These are phyloP conservation scores for Lachnum nothofagi DNA, from an alignment of 2,329 filamentous ascomycete species.

Conservation along the genomic window DNA sequence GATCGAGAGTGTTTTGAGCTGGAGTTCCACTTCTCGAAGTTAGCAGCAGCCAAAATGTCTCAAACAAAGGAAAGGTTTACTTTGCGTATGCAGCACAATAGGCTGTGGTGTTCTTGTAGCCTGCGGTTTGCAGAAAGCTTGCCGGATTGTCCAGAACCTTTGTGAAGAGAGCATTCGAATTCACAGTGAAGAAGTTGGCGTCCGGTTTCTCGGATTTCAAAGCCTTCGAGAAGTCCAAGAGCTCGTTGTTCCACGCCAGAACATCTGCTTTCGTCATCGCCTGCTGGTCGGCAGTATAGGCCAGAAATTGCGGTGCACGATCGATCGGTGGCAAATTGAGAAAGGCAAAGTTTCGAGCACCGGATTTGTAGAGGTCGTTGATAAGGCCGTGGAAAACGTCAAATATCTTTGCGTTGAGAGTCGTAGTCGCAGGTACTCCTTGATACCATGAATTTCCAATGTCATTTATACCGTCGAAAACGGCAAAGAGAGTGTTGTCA, in stretches of 20 bases:
- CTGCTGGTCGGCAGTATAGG: slow-evolving; percentile 35
- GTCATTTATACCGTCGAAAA: slow-evolving; percentile 55
- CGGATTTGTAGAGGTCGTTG: slow-evolving; percentile 45
- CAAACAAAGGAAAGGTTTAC: slow-evolving; percentile 35
- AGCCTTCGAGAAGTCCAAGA: slow-evolving; percentile 38
- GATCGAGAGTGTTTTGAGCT: slow-evolving; percentile 36
- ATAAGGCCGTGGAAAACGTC: slow-evolving; percentile 39
- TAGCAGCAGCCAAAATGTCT: slow-evolving; percentile 1
- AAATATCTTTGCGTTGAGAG: slow-evolving; percentile 39
- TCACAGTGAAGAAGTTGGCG: slow-evolving; percentile 48
- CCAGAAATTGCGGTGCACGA: slow-evolving; percentile 44
- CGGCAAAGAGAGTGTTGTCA: slow-evolving; percentile 39
- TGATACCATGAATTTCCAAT: slow-evolving; percentile 45
- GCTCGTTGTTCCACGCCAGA: slow-evolving; percentile 44
- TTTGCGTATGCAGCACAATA: slow-evolving; percentile 52
- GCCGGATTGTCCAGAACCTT: slow-evolving; percentile 48
- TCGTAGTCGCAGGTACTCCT: slow-evolving; percentile 28
- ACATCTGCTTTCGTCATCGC: slow-evolving; percentile 41
- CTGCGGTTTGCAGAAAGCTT: slow-evolving; percentile 45
- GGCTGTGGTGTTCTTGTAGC: slow-evolving; percentile 49
- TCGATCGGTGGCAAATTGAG: slow-evolving; percentile 56
- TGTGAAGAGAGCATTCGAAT: slow-evolving; percentile 47
- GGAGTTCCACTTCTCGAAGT: slow-evolving; percentile 40
- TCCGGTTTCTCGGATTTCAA: slow-evolving; percentile 35
- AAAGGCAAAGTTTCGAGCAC: slow-evolving; percentile 54